These are phyloP conservation scores for Sutorius australiensis DNA, from an alignment of 768 basidiomycete genomes.

Conservation along the genomic window DNA sequence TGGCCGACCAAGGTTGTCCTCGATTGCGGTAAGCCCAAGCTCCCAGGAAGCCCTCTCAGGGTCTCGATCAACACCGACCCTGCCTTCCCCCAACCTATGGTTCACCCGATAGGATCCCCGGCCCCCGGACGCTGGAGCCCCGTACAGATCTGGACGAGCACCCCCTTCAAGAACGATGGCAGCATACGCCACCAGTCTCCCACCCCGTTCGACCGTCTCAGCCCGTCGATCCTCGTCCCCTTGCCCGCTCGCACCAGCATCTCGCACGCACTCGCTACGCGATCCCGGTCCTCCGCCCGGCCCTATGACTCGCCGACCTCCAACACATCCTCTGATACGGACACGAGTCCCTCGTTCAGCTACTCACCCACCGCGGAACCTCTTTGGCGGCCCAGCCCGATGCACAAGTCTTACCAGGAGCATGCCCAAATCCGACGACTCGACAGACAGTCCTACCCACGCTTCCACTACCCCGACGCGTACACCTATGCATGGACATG, in stretches of 20 bases:
- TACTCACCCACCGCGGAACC: background rate
- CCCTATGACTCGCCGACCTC: constrained; percentile 14
- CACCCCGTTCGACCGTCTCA: background rate
- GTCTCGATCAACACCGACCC: constrained; percentile 5
- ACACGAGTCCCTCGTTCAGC: constrained; percentile 2
- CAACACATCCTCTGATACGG: constrained; percentile 1
- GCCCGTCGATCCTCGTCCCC: background rate
- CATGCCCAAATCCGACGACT: background rate
- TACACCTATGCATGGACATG: constrained; percentile 16
- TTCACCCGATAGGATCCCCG: constrained; percentile 7
- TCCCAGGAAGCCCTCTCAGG: constrained; percentile 23
- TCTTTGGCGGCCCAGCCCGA: background rate
- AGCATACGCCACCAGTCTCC: background rate
- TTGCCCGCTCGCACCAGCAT: constrained; percentile 2
- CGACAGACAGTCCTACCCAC: constrained; percentile 1
- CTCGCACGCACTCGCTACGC: constrained; percentile 21
- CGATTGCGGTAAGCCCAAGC: constrained; percentile 10
- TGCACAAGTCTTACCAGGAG: background rate
- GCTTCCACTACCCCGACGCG: constrained; percentile 9
- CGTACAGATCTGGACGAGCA: constrained; percentile 24
- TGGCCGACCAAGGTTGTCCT: constrained; percentile 12
- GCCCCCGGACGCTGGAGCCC: constrained; percentile 14
- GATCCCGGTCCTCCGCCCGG: constrained; percentile 12
- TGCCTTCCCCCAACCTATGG: constrained; percentile 1
- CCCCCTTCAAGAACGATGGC: constrained; percentile 14